Evolutionary conservation across 2,329 filamentous ascomycete genomes (phyloP), one percentile per base, ranked within the genome.

Genomic region (Zymoseptoria tritici): DNA sequence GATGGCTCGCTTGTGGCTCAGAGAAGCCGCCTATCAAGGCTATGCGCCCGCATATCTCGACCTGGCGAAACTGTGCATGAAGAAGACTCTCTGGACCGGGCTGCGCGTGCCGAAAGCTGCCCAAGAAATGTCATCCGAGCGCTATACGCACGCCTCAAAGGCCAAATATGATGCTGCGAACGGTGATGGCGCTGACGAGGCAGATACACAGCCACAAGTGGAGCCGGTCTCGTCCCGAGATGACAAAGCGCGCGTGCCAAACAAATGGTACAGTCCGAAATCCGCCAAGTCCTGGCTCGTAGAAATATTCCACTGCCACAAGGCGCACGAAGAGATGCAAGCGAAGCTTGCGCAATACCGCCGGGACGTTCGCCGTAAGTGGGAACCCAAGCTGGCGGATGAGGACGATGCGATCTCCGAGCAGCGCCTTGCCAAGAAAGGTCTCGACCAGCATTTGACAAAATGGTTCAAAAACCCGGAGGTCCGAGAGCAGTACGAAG

Each of bases 11-110:
- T 36, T 62, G 13, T 74, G 72, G 72, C 62, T 72, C 7, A 31
- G 61, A 3, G 29, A 66, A 16, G 66, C 70, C 1, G 54, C 53
- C 1, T 8, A 51, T 1, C 59, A 62, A 24, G 22, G 9, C 3
- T 73, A 71, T 56, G 67, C 70, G 11, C 69, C 69, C 4, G 65
- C 71, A 8, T 65, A 57, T 59, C 65, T 74, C 3, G 55, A 64
- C 13, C 21, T 56, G 11, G 70, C 72, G 8, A 57, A 62, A 9
- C 53, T 73, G 13, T 31, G 56, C 50, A 60, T 70, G 54, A 58
- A 67, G 26, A 62, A 68, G 58, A 67, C 52, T 8, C 62, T 68
- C 21, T 68, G 61, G 67, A 59, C 60, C 8, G 53, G 55, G 26
- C 66, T 67, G n/a, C 31, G 64, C 56, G 68, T 62, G 2, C 67